Evolutionary conservation across 805 yeast genomes (phyloP), one percentile per base, ranked within the genome.

Genomic region (Wickerhamiella siamensis): DNA sequence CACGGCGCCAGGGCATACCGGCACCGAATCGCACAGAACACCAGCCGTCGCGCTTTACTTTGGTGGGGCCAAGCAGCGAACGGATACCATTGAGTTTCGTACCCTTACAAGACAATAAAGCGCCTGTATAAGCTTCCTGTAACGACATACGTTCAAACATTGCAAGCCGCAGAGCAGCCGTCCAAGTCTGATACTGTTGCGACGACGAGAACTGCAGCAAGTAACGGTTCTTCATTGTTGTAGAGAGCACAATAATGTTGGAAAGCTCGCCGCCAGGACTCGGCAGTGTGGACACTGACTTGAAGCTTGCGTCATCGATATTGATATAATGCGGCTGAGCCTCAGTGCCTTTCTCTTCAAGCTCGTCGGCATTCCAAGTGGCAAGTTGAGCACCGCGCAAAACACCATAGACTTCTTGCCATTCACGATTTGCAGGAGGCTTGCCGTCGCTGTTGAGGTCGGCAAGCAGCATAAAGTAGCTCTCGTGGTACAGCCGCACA

Each of bases 1-100:
- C 88, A 45, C 94, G 71, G 56, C 79, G 82, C 96, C 96, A 91
- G 1, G 96, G 95, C 94, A 84, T 83, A 19, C 98, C 98, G 8
- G 91, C 74, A 16, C 98, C 97, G 60, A 88, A 91, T 49, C 97
- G 70, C 15, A 91, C 94, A 57, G 86, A 73, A 34, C 81, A 86
- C 96, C 95, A 88, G 54, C 87, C 95, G 59, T 83, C 95, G 55
- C 84, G 91, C 45, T 74, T 75, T 57, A 76, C 82, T 54, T 88
- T 79, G 16, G 91, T 79, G 49, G 82, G 94, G 1, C 94, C 79
- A 44, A 91, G 67, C 36, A 91, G 69, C 14, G 88, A 80, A 46
- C 82, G 73, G 47, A 91, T 86, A 55, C 93, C 97, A 41, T 88
- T 78, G 46, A 91, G 64, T 46, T 80, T 67, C 4, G 94, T 72